These are phyloP conservation scores for Nosema muscidifuracis DNA, from an alignment of 371 early-diverging fungal species.

Conservation along the genomic window DNA sequence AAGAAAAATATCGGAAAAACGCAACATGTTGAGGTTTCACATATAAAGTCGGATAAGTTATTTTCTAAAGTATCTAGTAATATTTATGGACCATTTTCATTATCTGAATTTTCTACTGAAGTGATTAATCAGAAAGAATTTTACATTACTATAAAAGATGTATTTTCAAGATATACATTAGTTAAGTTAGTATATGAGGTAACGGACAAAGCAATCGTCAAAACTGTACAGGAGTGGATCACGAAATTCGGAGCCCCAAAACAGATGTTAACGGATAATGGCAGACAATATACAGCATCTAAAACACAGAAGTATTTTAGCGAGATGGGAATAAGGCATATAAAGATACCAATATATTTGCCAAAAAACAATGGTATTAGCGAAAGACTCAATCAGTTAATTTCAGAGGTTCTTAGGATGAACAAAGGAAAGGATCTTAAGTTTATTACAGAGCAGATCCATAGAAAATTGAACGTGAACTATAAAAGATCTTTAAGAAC, in stretches of 20 bases:
- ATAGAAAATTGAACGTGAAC: neutral
- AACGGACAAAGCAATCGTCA: neutral
- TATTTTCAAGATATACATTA: constrained; percentile 11
- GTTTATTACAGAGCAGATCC: neutral
- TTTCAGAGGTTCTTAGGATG: neutral
- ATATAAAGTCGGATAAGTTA: neutral
- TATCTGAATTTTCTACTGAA: neutral
- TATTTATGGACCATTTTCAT: constrained; percentile 7
- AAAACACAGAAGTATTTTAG: neutral
- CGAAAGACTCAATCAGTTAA: neutral
- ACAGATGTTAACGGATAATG: constrained; percentile 9
- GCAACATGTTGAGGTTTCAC: neutral
- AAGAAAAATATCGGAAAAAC: neutral
- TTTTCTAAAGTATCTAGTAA: neutral
- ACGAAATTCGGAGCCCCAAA: neutral
- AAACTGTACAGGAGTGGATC: constrained; percentile 8
- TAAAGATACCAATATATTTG: neutral
- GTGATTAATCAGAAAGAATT: neutral
- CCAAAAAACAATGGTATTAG: neutral
- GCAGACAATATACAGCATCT: constrained; percentile 16
- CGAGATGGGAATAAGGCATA: constrained; percentile 1
- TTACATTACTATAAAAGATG: constrained; percentile 5
- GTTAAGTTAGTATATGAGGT: neutral
- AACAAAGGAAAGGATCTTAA: neutral
- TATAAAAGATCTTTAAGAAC: neutral